Evolutionary conservation across 257 asterid species (phyloP), one percentile per base, ranked within the genome.

Genomic region (Vinca minor): DNA sequence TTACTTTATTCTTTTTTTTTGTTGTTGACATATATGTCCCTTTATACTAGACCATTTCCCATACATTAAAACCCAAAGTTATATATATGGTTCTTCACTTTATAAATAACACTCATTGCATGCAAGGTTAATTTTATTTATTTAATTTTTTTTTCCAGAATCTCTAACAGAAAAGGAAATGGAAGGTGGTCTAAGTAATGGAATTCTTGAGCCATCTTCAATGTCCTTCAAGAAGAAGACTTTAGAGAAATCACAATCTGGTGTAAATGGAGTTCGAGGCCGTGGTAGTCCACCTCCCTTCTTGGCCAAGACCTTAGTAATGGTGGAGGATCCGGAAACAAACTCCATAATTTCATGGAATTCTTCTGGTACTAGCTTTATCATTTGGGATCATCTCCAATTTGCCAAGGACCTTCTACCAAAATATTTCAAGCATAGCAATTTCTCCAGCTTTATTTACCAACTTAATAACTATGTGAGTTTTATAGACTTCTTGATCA

Each of bases 401-500:
- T 78, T 87, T 39, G 64, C 85, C 4, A 73, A 64, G 2, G 74
- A 85, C 10, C 32, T 85, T 61, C 78, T 85, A 1, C 88, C 88
- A 18, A 57, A 34, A 41, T 73, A 74, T 50, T 87, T 85, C 55
- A 87, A 65, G 67, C 91, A 83, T 66, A 74, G 57, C 74, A 83
- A 79, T 38, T 75, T 87, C 47, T 75, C 94, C 0, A 83, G 88
- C 78, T 87, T 85, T 48, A 59, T 79, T 41, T 83, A 80, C 69
- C 94, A 87, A 21, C 94, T 87, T 71, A 83, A 82, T 67, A 83
- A 77, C 78, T 87, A 87, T 62, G 95, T 83, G 71, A 4, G 84
- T 55, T 45, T 45, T 25, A 3, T 21, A 29, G n/a, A 17, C 42
- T 15, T 39, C 49, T 55, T 15, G 56, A 18, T 29, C 9, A 38